Conservation (phyloP, 495 filamentous ascomycete genomes). For the Penicillium turbatum region DNA sequence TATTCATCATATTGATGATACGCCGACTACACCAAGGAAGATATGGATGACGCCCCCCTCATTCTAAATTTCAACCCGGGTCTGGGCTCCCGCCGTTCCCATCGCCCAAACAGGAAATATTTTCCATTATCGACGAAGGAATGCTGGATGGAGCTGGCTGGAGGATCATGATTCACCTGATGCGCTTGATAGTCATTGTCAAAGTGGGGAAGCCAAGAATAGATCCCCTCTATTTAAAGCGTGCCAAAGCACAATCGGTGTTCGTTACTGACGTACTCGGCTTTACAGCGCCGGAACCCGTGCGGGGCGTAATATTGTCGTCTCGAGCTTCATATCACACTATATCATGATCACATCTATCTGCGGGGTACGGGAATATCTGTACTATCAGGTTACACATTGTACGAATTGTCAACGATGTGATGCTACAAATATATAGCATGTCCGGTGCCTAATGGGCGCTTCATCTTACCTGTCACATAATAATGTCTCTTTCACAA, state of each 20-base stretch:
- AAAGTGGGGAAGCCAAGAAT: neutral
- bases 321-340: neutral
- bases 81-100: neutral
- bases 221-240: neutral
- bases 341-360: neutral
- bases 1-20: neutral
- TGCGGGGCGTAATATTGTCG: slow-evolving; percentile 4
- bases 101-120: slow-evolving; percentile 3
- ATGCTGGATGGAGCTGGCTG: neutral
- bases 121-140: neutral
- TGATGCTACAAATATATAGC: neutral
- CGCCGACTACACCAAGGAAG: neutral
- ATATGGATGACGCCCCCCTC: neutral
- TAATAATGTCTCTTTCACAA: slow-evolving; percentile 21
- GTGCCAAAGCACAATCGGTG: neutral
- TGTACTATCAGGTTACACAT: neutral
- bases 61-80: neutral
- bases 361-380: slow-evolving; percentile 1
- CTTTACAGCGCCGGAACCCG: slow-evolving; percentile 9
- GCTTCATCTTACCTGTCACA: neutral
- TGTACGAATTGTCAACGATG: neutral
- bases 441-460: neutral
- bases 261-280: neutral
- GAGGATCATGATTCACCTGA: neutral
- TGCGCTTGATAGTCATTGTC: neutral